These are phyloP conservation scores for Prunella vulgaris DNA, from an alignment of 257 asterid species.

Conservation along the genomic window DNA sequence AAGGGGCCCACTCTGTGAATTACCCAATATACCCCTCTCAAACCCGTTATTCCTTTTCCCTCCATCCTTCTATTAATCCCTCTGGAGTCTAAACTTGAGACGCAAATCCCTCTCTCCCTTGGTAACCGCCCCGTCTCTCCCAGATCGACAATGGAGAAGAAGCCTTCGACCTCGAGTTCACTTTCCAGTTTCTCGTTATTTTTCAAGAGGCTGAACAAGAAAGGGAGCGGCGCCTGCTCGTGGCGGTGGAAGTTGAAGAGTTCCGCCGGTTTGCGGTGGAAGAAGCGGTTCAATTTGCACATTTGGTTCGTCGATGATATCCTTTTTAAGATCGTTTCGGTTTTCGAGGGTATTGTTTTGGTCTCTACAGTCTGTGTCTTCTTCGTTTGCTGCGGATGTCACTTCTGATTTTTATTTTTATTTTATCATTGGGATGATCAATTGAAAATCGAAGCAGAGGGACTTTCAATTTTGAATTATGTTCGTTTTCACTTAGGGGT, in stretches of 20 bases:
- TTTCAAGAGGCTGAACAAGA: conserved; percentile 52
- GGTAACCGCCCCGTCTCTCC: conserved; percentile 12
- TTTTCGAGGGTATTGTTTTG: conserved; percentile 53
- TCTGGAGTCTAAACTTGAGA: background rate
- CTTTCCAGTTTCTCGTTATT: conserved; percentile 33
- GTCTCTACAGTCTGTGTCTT: conserved; percentile 53
- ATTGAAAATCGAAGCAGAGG: background rate
- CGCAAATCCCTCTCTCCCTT: background rate
- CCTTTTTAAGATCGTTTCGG: conserved; percentile 64
- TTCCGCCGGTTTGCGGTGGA: conserved; percentile 59
- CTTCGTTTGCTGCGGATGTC: conserved; percentile 81
- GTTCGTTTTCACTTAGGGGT: background rate
- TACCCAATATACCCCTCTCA: conserved; percentile 15
- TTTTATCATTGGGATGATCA: background rate
- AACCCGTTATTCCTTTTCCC: conserved; percentile 17
- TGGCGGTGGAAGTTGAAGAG: conserved; percentile 54
- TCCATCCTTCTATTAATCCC: conserved; percentile 19
- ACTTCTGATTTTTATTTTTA: conserved; percentile 37
- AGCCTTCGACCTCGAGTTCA: conserved; percentile 26
- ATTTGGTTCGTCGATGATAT: conserved; percentile 62
- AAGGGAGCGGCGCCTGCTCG: conserved; percentile 26
- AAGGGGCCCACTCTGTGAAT: background rate
- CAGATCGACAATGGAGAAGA: conserved; percentile 38
- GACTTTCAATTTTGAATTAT: background rate
- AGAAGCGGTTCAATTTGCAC: conserved; percentile 52